These are phyloP conservation scores for Marasmius oreades DNA, from an alignment of 1,284 basidiomycete species.

Conservation along the genomic window DNA sequence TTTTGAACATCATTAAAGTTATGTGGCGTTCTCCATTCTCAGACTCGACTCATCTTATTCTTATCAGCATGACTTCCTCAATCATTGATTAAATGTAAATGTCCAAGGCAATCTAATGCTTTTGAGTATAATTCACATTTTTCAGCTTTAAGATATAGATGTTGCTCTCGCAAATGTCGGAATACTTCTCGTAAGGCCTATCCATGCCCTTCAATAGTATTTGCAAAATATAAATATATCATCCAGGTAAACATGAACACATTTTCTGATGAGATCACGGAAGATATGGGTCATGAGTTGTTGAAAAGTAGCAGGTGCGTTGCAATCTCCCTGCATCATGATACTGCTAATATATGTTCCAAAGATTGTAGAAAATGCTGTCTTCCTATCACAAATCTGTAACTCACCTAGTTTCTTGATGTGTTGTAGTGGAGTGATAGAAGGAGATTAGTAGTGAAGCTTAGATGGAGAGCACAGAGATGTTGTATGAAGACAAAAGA, in stretches of 20 bases:
- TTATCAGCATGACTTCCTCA: conserved; percentile 23
- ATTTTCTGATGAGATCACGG: conserved; percentile 19
- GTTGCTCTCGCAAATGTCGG: conserved; percentile 14
- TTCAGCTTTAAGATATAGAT: conserved; percentile 21
- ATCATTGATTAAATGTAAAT: conserved; percentile 27
- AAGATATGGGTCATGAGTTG: conserved; percentile 23
- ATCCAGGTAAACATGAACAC: not conserved
- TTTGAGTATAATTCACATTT: conserved; percentile 31
- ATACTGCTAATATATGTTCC: conserved; percentile 19
- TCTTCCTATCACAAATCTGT: no score
- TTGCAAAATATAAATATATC: not conserved
- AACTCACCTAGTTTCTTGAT: no score
- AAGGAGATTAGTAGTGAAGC: no score
- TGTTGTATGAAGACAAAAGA: no score
- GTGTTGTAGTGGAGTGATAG: no score
- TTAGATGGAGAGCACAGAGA: no score
- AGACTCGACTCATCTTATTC: conserved; percentile 21
- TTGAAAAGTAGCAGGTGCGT: conserved; percentile 22
- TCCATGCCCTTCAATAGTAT: conserved; percentile 24
- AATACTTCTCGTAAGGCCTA: conserved; percentile 16
- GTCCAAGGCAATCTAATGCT: conserved; percentile 27
- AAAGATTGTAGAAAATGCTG: conserved; percentile 17
- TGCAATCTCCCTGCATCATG: conserved; percentile 15
- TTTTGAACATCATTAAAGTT: conserved; percentile 32
- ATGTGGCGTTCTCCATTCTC: conserved; percentile 29